A percentile compares a stretch with the other conserved stretches of the same genome.
Evolutionary conservation across 2,329 filamentous ascomycete species (phyloP).

Genomic region (Penicillium sp.): DNA sequence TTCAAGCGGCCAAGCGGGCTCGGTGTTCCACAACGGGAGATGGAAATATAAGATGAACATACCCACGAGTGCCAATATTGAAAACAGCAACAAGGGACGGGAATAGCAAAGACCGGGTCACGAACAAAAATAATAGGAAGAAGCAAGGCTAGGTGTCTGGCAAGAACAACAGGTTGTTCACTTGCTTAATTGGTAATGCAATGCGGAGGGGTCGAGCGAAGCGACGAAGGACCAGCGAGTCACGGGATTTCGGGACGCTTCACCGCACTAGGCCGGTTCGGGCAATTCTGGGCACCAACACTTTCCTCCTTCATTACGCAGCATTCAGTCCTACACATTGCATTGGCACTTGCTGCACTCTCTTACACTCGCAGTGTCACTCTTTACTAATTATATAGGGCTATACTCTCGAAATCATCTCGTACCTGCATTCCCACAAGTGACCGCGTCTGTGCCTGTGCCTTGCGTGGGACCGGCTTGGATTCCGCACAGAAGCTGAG

Average conservation of each 20-base stretch:
- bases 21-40: constrained; percentile 24
- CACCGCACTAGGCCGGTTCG: constrained; percentile 23
- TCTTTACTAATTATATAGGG: too few relatives aligned
- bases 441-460: background rate
- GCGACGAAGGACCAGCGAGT: constrained; percentile 31
- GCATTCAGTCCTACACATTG: too few relatives aligned
- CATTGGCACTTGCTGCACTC: too few relatives aligned
- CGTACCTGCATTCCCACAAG: constrained; percentile 20
- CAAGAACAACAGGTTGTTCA: too few relatives aligned
- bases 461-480: constrained; percentile 13
- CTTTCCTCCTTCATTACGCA: constrained; percentile 10
- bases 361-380: too few relatives aligned
- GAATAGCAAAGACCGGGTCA: too few relatives aligned
- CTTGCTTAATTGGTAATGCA: too few relatives aligned
- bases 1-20: constrained; percentile 20
- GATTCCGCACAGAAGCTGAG: constrained; percentile 8
- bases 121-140: background rate
- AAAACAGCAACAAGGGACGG: constrained; percentile 7
- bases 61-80: constrained; percentile 26
- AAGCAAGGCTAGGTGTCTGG: background rate
- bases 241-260: constrained; percentile 29
- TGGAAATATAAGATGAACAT: constrained; percentile 25
- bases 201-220: constrained; percentile 31
- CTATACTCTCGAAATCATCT: background rate
- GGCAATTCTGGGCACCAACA: constrained; percentile 24